Percentiles rank a stretch among this genome's conserved stretches.
These are phyloP conservation scores for Alloteropsis semialata DNA, from an alignment of 176 grass and related monocot genomes.

Conservation along the genomic window DNA sequence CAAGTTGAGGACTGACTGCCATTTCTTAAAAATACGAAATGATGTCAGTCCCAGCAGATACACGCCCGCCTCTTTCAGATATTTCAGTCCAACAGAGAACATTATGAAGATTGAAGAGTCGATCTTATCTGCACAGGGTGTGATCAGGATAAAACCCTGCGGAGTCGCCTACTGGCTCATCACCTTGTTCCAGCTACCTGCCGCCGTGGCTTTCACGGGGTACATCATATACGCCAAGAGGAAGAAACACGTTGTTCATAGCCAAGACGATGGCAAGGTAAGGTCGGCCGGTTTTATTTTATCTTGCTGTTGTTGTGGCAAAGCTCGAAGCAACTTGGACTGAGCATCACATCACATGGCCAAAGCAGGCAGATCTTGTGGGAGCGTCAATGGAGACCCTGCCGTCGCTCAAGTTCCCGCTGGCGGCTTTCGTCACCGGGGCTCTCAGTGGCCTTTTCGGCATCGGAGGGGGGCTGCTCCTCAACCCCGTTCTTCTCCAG, in stretches of 20 bases:
- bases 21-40: neutral
- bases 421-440: slow-evolving; percentile 63
- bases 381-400: slow-evolving; percentile 25
- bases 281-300: neutral
- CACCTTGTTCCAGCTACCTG: slow-evolving; percentile 61
- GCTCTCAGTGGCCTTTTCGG: slow-evolving; percentile 82
- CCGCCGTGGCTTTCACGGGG: slow-evolving; percentile 61
- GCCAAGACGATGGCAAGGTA: slow-evolving; percentile 42
- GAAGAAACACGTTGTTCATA: slow-evolving; percentile 23
- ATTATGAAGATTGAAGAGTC: neutral
- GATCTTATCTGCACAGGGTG: slow-evolving; percentile 48
- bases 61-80: neutral
- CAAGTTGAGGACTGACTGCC: neutral
- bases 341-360: neutral
- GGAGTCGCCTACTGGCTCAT: slow-evolving; percentile 63
- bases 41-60: neutral
- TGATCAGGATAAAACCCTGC: slow-evolving; percentile 61
- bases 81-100: neutral
- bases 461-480: slow-evolving; percentile 74
- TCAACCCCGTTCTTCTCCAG: slow-evolving; percentile 79
- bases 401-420: slow-evolving; percentile 39
- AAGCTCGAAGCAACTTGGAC: neutral
- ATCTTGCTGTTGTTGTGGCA: neutral
- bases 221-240: slow-evolving; percentile 63
- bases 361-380: slow-evolving; percentile 17